phyloP scores from a whole-genome alignment of 2,329 filamentous ascomycete species.

The Colletotrichum karsti region DNA sequence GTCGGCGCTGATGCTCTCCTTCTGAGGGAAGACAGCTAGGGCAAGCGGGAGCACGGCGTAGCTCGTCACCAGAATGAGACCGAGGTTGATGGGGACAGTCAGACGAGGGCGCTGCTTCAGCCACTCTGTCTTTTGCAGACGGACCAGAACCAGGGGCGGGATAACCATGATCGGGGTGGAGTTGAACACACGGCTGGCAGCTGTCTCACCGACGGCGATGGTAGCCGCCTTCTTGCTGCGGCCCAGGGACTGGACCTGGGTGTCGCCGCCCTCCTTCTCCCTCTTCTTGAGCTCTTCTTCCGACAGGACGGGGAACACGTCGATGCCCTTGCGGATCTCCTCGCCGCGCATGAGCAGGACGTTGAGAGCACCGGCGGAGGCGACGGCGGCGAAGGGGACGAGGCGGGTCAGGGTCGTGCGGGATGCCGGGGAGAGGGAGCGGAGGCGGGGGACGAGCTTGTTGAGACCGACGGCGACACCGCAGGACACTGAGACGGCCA shows the following conservation, averaged over 20 bases:
- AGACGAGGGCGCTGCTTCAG: constrained; percentile 79
- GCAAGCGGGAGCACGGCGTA: constrained; percentile 90
- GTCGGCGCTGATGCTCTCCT: constrained; percentile 80
- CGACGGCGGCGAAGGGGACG: constrained; percentile 95
- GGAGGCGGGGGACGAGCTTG: constrained; percentile 85
- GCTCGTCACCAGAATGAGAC: constrained; percentile 85
- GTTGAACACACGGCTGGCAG: constrained; percentile 89
- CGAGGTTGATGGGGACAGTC: constrained; percentile 85
- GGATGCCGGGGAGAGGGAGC: constrained; percentile 77
- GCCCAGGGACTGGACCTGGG: constrained; percentile 74
- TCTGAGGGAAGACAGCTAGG: constrained; percentile 90
- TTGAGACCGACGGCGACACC: constrained; percentile 93
- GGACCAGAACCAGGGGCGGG: constrained; percentile 85
- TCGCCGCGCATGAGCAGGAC: constrained; percentile 98
- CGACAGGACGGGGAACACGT: constrained; percentile 85
- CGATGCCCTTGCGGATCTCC: constrained; percentile 92
- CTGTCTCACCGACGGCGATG: constrained; percentile 92
- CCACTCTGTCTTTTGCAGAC: constrained; percentile 86
- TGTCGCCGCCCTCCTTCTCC: constrained; percentile 66
- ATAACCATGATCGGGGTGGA: constrained; percentile 97
- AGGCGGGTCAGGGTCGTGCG: constrained; percentile 83
- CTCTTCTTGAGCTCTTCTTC: constrained; percentile 69
- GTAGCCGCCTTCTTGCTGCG: constrained; percentile 89
- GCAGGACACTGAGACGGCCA: constrained; percentile 93
- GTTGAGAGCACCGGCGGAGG: constrained; percentile 89